Evolutionary conservation across 2,329 filamentous ascomycete species (phyloP).

Genomic region (Moelleriella libera): DNA sequence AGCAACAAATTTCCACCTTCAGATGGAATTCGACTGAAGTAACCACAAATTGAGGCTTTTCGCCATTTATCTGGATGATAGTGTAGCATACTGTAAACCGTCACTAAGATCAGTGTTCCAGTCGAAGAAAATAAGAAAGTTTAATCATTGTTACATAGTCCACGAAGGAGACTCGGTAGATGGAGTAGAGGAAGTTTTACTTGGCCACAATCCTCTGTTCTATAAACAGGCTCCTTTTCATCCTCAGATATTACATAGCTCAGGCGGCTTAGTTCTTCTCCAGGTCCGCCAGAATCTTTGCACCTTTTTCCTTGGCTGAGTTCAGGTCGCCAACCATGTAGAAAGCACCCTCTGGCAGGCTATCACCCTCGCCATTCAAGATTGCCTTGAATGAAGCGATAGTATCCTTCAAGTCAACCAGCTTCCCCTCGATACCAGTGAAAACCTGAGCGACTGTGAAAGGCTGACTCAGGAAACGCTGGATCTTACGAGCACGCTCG

Average conservation of each 20-base stretch:
- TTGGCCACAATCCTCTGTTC: slow-evolving; percentile 36
- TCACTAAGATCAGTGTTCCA: background rate
- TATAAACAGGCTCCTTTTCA: slow-evolving; percentile 37
- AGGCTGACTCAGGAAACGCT: slow-evolving; percentile 98
- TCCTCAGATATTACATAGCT: slow-evolving; percentile 21
- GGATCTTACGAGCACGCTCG: slow-evolving; percentile 99
- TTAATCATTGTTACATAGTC: slow-evolving; percentile 47
- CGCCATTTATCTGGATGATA: too few relatives aligned
- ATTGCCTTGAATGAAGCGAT: slow-evolving; percentile 97
- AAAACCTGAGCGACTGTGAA: slow-evolving; percentile 82
- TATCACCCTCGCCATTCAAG: slow-evolving; percentile 86
- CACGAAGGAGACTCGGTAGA: slow-evolving; percentile 40
- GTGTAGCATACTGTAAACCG: too few relatives aligned
- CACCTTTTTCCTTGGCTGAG: slow-evolving; percentile 87
- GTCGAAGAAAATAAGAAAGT: slow-evolving; percentile 26
- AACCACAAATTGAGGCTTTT: too few relatives aligned
- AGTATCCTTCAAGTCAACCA: slow-evolving; percentile 98
- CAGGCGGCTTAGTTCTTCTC: slow-evolving; percentile 42
- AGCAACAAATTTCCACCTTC: too few relatives aligned
- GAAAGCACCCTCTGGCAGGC: slow-evolving; percentile 84
- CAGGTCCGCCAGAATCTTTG: slow-evolving; percentile 98
- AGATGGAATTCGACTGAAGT: too few relatives aligned
- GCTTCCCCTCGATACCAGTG: slow-evolving; percentile 87
- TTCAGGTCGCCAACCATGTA: slow-evolving; percentile 98
- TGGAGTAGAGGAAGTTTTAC: slow-evolving; percentile 34